These are phyloP conservation scores for Populus nigra DNA, from an alignment of 345 rosid genomes.

Conservation along the genomic window DNA sequence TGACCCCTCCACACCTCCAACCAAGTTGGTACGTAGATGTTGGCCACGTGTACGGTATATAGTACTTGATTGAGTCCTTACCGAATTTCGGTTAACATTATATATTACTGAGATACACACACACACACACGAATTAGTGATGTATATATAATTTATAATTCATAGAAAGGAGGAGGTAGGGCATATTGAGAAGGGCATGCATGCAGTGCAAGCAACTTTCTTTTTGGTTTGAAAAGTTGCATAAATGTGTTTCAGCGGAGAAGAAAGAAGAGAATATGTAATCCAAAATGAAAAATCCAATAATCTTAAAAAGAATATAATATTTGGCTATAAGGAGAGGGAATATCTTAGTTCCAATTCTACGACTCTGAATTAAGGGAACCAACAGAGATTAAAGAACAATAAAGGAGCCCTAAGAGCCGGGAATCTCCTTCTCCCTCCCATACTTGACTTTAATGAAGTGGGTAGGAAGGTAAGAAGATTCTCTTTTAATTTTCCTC, in stretches of 20 bases:
- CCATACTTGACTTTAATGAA: constrained; percentile 68
- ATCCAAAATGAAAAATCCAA: constrained; percentile 37
- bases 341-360: constrained; percentile 83
- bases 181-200: constrained; percentile 30
- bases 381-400: constrained; percentile 55
- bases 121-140: too few relatives aligned
- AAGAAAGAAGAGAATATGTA: constrained; percentile 42
- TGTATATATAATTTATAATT: too few relatives aligned
- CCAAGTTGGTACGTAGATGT: constrained; percentile 9
- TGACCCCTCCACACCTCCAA: not conserved
- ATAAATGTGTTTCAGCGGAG: constrained; percentile 36
- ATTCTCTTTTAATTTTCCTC: constrained; percentile 34
- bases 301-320: constrained; percentile 38
- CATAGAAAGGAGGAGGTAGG: not conserved
- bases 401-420: constrained; percentile 39
- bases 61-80: not conserved
- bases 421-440: constrained; percentile 60
- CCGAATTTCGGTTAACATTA: too few relatives aligned
- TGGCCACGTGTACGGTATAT: constrained; percentile 24
- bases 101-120: too few relatives aligned
- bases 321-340: constrained; percentile 53
- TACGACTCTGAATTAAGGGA: constrained; percentile 76
- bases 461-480: constrained; percentile 71
- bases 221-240: constrained; percentile 62
- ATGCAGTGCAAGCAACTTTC: constrained; percentile 36